These are phyloP conservation scores for Amanita rimosa DNA, from an alignment of 768 basidiomycete genomes.

Conservation along the genomic window DNA sequence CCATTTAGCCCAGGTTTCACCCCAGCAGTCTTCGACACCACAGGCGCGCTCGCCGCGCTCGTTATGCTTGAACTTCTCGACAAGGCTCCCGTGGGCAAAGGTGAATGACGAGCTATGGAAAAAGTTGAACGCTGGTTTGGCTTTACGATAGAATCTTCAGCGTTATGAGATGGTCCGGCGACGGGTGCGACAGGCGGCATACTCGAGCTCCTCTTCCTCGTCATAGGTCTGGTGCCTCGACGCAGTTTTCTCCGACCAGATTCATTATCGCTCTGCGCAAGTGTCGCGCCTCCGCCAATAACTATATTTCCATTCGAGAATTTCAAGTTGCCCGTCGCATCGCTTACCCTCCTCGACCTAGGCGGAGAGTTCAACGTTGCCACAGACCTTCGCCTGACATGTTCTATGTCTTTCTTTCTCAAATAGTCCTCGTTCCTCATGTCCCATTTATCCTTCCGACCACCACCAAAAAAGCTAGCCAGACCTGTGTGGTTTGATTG, in stretches of 20 bases:
- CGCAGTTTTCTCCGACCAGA: not conserved
- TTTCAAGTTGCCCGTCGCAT: not conserved
- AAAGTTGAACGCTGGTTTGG: not conserved
- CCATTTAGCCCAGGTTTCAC: constrained; percentile 12
- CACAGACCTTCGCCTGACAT: not conserved
- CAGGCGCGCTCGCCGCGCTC: constrained; percentile 20
- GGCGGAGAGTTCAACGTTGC: constrained; percentile 1
- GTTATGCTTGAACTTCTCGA: constrained; percentile 20
- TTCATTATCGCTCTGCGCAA: not conserved
- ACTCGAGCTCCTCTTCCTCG: constrained; percentile 6
- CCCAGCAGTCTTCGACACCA: constrained; percentile 6
- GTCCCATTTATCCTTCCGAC: constrained; percentile 7
- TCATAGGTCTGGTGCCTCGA: constrained; percentile 8
- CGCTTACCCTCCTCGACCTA: not conserved
- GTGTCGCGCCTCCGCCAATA: not conserved
- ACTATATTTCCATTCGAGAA: not conserved
- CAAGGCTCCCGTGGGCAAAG: constrained; percentile 7
- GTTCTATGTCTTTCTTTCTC: not conserved
- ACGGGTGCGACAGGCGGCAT: constrained; percentile 8
- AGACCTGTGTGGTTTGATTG: not conserved
- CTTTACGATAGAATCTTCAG: not conserved
- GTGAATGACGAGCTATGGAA: not conserved
- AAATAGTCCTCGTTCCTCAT: constrained; percentile 17
- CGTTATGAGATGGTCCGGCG: not conserved
- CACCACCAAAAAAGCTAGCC: constrained; percentile 3